Conservation (phyloP, 1,139 yeast genomes). For the Hansenula lynferdii region DNA sequence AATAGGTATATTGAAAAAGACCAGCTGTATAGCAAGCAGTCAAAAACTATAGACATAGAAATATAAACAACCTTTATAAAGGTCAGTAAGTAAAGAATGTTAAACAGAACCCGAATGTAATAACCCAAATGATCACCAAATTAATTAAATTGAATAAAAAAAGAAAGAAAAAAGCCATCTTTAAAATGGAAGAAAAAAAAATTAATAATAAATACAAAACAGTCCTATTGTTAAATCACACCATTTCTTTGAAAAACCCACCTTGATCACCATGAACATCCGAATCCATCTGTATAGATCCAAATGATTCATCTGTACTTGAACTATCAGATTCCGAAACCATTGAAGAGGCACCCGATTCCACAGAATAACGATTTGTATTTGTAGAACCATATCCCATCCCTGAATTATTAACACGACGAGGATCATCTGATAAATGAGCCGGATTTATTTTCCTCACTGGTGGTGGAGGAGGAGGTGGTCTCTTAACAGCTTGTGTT, state of each 20-base stretch:
- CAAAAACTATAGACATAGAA: too few relatives aligned
- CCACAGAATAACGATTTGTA: conserved; percentile 14
- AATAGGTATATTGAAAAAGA: too few relatives aligned
- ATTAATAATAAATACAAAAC: too few relatives aligned
- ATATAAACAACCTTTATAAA: too few relatives aligned
- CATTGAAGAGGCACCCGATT: conserved; percentile 17
- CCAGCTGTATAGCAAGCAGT: too few relatives aligned
- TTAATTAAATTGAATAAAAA: too few relatives aligned
- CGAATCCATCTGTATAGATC: conserved; percentile 6
- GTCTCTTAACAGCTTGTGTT: neutral
- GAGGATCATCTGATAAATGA: neutral
- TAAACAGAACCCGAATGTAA: too few relatives aligned
- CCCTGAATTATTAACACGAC: neutral
- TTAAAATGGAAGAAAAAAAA: too few relatives aligned
- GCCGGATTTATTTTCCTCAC: conserved; percentile 10
- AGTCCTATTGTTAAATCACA: too few relatives aligned
- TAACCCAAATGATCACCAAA: too few relatives aligned
- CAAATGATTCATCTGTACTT: conserved; percentile 20
- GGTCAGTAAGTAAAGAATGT: too few relatives aligned
- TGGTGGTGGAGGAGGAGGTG: conserved; percentile 18
- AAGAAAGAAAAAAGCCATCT: too few relatives aligned
- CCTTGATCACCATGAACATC: conserved; percentile 1
- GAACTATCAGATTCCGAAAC: conserved; percentile 16
- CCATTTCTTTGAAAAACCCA: conserved; percentile 21
- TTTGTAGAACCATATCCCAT: conserved; percentile 3